Conservation (phyloP, 75 land plant species). For the Pinus albicaulis region DNA sequence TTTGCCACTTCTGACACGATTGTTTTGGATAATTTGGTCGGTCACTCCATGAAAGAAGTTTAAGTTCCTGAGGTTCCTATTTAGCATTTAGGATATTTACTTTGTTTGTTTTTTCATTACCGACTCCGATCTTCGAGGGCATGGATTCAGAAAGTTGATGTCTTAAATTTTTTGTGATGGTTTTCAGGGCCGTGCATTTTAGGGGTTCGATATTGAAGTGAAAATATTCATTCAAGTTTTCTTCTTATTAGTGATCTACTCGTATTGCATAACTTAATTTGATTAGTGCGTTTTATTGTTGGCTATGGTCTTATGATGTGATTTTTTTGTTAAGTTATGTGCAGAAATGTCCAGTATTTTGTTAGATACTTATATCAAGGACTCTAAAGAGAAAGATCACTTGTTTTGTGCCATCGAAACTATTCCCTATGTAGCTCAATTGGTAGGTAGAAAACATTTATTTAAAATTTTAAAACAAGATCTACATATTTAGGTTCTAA, state of each 20-base stretch:
- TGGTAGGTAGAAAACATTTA: slow-evolving; percentile 26
- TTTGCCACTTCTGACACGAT: slow-evolving; percentile 72
- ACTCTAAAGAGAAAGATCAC: slow-evolving; percentile 42
- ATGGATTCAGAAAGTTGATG: no score
- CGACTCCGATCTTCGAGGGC: no score
- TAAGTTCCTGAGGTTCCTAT: slow-evolving; percentile 59
- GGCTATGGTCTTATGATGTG: background rate
- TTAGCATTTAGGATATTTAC: no score
- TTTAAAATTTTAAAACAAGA: no score
- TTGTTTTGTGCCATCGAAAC: slow-evolving; percentile 82
- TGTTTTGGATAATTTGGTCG: slow-evolving; percentile 86
- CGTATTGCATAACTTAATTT: no score
- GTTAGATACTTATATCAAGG: slow-evolving; percentile 38
- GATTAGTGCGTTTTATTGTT: no score
- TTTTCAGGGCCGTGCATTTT: slow-evolving; percentile 82
- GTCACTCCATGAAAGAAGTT: slow-evolving; percentile 83
- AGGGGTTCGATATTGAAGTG: slow-evolving; percentile 91
- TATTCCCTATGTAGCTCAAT: slow-evolving; percentile 78
- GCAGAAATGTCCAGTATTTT: slow-evolving; percentile 81
- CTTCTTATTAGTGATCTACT: no score
- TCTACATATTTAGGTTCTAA: no score
- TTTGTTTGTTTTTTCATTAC: no score
- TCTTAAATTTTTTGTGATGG: background rate
- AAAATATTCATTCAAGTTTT: slow-evolving; percentile 80
- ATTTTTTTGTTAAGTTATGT: background rate